Evolutionary conservation across 2,329 filamentous ascomycete genomes (phyloP).

Genomic region (Gaeumannomyces sp.): DNA sequence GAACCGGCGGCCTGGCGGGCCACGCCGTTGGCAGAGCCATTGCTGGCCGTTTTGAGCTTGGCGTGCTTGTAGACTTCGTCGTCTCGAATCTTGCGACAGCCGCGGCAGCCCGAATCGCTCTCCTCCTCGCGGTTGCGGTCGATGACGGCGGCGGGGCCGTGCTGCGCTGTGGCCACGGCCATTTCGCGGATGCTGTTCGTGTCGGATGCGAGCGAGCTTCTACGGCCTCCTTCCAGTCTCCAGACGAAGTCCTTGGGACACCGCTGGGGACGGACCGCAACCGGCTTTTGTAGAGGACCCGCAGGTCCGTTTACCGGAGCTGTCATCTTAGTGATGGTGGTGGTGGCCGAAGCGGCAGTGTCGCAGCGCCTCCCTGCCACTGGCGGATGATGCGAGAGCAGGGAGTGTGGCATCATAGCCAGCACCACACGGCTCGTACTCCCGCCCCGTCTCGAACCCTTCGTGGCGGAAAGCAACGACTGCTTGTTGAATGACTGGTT

Average conservation of each 20-base stretch:
- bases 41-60: background rate
- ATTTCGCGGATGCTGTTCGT: background rate
- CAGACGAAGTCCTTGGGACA: constrained; percentile 8
- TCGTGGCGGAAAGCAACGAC: background rate
- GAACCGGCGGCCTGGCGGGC: too few species aligned
- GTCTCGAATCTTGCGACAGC: constrained; percentile 8
- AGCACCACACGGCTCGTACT: too few species aligned
- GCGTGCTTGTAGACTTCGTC: background rate
- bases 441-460: too few species aligned
- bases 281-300: constrained; percentile 9
- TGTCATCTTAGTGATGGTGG: constrained; percentile 2
- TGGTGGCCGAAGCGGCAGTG: too few species aligned
- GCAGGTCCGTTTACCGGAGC: background rate
- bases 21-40: background rate
- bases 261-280: background rate
- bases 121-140: constrained; percentile 4
- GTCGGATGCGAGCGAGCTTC: constrained; percentile 2
- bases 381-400: constrained; percentile 7
- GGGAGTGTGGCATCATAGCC: constrained; percentile 11
- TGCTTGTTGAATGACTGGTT: background rate
- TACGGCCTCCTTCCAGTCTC: constrained; percentile 10
- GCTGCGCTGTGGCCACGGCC: background rate
- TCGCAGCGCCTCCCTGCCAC: constrained; percentile 1
- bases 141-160: background rate
- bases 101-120: constrained; percentile 4